Conservation (phyloP, 2,329 filamentous ascomycete genomes). For the Aspergillus awamori region DNA sequence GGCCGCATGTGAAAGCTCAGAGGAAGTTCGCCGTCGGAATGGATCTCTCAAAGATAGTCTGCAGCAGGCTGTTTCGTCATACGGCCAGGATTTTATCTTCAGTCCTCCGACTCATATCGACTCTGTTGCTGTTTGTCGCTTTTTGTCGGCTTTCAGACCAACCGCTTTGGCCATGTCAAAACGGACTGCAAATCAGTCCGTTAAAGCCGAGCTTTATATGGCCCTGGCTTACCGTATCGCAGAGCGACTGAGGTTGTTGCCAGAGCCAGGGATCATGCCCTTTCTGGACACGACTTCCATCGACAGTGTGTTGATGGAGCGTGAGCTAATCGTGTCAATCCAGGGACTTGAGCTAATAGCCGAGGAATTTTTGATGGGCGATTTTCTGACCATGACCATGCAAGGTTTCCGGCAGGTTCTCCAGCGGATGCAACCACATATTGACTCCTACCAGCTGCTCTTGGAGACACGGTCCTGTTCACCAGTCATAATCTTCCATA, state of each 20-base stretch:
- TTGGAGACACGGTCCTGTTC: conserved; percentile 15
- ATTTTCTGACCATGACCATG: conserved; percentile 13
- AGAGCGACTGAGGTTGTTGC: conserved; percentile 12
- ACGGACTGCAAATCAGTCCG: conserved; percentile 14
- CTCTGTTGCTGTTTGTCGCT: conserved; percentile 17
- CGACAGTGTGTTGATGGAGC: conserved; percentile 15
- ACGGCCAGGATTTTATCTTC: conserved; percentile 24
- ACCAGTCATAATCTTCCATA: conserved; percentile 19
- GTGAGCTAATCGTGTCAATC: conserved; percentile 11
- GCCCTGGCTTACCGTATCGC: conserved; percentile 17
- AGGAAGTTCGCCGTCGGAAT: background rate
- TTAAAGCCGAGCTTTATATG: conserved; percentile 21
- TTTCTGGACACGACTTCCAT: background rate
- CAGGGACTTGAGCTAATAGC: conserved; percentile 14
- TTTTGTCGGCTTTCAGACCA: conserved; percentile 21
- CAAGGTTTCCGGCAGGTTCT: conserved; percentile 11
- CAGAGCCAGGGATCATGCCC: conserved; percentile 2
- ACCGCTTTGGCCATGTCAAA: conserved; percentile 20
- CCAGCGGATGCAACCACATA: conserved; percentile 10
- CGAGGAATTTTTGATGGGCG: conserved; percentile 13
- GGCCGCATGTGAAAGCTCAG: conserved; percentile 11
- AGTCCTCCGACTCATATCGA: conserved; percentile 20
- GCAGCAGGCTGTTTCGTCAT: conserved; percentile 19
- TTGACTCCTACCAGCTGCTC: conserved; percentile 16
- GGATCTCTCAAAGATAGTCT: conserved; percentile 8